Percentiles rank a stretch among this genome's conserved stretches.
Evolutionary conservation across 495 filamentous ascomycete genomes (phyloP).

Genomic region (Penicillium verhagenii): DNA sequence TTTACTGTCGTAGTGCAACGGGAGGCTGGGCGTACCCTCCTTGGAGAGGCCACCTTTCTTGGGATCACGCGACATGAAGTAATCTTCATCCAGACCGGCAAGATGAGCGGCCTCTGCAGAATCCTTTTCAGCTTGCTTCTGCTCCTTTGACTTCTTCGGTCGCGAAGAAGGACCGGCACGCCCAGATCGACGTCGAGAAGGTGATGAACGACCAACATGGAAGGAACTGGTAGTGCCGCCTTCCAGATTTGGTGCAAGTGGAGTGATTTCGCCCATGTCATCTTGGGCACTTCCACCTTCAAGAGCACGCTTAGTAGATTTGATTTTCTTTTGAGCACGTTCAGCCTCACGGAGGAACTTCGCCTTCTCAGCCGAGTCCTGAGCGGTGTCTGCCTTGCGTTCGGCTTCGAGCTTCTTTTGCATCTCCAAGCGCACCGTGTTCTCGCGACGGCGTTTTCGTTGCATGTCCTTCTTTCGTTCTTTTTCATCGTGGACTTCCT

Average conservation of each 20-base stretch:
- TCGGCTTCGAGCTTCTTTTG: slow-evolving; percentile 83
- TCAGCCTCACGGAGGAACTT: slow-evolving; percentile 78
- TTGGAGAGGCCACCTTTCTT: slow-evolving; percentile 55
- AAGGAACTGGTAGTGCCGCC: slow-evolving; percentile 88
- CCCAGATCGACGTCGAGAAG: slow-evolving; percentile 64
- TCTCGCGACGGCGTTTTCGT: slow-evolving; percentile 92
- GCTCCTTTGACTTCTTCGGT: slow-evolving; percentile 88
- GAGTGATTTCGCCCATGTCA: slow-evolving; percentile 71
- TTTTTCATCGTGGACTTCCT: slow-evolving; percentile 91
- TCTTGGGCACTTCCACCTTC: slow-evolving; percentile 81
- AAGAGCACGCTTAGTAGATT: slow-evolving; percentile 76
- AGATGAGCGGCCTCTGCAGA: slow-evolving; percentile 85
- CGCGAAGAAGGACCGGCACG: slow-evolving; percentile 61
- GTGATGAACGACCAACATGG: slow-evolving; percentile 60
- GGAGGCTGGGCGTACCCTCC: slow-evolving; percentile 57
- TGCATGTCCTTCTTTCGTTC: slow-evolving; percentile 99
- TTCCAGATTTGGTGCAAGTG: slow-evolving; percentile 77
- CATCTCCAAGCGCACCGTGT: slow-evolving; percentile 82
- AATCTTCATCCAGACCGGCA: slow-evolving; percentile 78
- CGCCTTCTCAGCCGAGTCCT: slow-evolving; percentile 74
- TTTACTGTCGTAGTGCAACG: slow-evolving; percentile 72
- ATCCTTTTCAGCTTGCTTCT: slow-evolving; percentile 95
- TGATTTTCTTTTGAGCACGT: slow-evolving; percentile 82
- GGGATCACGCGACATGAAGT: slow-evolving; percentile 65
- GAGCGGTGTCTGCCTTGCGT: slow-evolving; percentile 66